A percentile compares a stretch with the other conserved stretches of the same genome.
Evolutionary conservation across 2,329 filamentous ascomycete genomes (phyloP).

Genomic region (Penicillium carneum): DNA sequence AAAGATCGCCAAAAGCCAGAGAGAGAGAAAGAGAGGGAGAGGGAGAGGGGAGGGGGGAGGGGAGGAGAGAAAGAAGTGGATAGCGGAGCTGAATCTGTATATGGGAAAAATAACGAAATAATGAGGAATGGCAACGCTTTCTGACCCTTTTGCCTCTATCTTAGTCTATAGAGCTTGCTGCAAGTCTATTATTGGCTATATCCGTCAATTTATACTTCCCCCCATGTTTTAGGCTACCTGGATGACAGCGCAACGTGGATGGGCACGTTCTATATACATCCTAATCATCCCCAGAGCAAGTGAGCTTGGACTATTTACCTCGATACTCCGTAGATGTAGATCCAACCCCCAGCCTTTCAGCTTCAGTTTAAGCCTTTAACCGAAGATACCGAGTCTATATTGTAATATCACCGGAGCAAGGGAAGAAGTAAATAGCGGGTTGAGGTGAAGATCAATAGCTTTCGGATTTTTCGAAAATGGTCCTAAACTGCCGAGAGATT

Average conservation of each 20-base stretch:
- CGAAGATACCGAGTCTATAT: conserved; percentile 17
- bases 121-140: conserved; percentile 9
- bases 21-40: conserved; percentile 12
- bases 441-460: not conserved
- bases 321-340: not conserved
- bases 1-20: conserved; percentile 6
- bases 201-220: not conserved
- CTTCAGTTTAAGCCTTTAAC: conserved; percentile 17
- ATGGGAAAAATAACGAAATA: conserved; percentile 19
- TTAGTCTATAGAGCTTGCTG: not conserved
- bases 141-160: not conserved
- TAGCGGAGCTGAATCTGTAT: conserved; percentile 32
- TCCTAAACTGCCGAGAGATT: conserved; percentile 11
- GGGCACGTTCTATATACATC: not conserved
- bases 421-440: not conserved
- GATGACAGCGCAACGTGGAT: not conserved
- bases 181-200: not conserved
- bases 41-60: conserved; percentile 20
- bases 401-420: conserved; percentile 18
- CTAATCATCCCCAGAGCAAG: not conserved
- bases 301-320: not conserved
- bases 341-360: not conserved
- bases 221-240: not conserved
- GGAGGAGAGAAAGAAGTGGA: conserved; percentile 28
- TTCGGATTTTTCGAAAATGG: not conserved